Base-by-base conservation (phyloP, 371 early-diverging fungal genomes). In the Synchytrium microbalum region DNA sequence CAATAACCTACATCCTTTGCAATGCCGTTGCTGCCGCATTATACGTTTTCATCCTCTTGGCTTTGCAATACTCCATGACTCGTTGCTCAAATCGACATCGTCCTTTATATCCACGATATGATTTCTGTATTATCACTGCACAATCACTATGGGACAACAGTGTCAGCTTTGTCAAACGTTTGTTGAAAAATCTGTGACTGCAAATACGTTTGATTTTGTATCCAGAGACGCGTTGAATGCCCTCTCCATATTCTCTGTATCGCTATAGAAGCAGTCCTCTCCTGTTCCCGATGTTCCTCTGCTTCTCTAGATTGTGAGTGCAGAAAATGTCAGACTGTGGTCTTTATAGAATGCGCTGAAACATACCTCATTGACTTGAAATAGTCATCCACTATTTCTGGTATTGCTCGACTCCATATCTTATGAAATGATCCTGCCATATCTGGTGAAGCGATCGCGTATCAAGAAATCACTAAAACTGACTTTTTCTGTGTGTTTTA, bases 221-320 rank as follows among this genome's bases (percentile, higher is more conserved):
- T 26, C 3, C 66, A 53, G 3, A 46, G 30, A n/a, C 68, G 63
- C 26, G 64, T 63, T 1, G 55, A 32, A 54, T 55, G 65, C 16
- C 78, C 73, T 46, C 76, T 64, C 70, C 74, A 74, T 29, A 55
- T 52, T 28, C 61, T 60, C 56, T 75, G 75, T 16, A 75, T 69
- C 33, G 52, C 56, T 13, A 56, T 5, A 5, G 29, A 8, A 5
- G 56, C 8, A 5, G 24, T 24, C 26, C 29, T 5, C 29, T 26
- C 56, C 8, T 10, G 13, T 24, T 26, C 24, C 8, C 56, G 56
- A 8, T 5, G 8, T 13, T 29, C 24, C 24, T 56, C 56, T 5
- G 56, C 56, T 10, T 56, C 56, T 5, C 56, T 56, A 24, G 24
- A 26, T 26, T 26, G 24, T 5, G 13, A 38, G 10, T 38, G 46